Conservation (phyloP, 1,284 basidiomycete genomes). For the Trichosporon inkin region DNA sequence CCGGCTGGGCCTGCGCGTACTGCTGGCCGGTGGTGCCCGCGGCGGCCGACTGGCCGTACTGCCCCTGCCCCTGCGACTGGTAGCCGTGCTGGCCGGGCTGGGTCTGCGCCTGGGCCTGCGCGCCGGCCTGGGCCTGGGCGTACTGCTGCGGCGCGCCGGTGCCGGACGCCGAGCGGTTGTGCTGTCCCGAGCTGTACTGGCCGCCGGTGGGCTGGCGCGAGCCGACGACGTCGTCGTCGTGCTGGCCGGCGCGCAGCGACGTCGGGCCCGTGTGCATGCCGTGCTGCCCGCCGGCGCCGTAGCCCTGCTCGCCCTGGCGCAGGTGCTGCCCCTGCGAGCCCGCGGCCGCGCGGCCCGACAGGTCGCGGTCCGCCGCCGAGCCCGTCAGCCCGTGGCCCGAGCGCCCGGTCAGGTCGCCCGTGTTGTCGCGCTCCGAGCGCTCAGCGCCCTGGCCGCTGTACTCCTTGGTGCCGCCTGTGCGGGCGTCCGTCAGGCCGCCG, state of each 20-base stretch:
- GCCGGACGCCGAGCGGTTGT: too few species aligned
- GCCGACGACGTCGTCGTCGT: too few species aligned
- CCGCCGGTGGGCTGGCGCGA: neutral
- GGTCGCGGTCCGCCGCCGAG: neutral
- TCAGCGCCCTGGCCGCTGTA: neutral
- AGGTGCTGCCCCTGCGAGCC: neutral
- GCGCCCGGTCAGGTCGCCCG: constrained; percentile 1
- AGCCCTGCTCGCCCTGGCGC: neutral
- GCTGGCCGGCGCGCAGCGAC: neutral
- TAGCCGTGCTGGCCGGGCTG: too few species aligned
- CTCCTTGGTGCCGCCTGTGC: neutral
- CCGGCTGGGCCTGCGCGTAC: too few species aligned
- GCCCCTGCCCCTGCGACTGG: too few species aligned
- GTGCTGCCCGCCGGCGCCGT: neutral
- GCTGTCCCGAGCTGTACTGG: too few species aligned
- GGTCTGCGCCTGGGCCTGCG: too few species aligned
- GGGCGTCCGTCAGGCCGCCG: neutral
- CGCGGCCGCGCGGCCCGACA: neutral
- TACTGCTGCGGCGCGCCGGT: too few species aligned
- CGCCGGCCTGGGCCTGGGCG: too few species aligned
- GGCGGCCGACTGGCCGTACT: too few species aligned
- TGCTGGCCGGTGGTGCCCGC: too few species aligned
- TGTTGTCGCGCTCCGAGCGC: constrained; percentile 3
- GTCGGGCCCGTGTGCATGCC: neutral
- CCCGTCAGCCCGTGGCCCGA: neutral